Conservation (phyloP, 106 monocot species). For the Acorus calamus region DNA sequence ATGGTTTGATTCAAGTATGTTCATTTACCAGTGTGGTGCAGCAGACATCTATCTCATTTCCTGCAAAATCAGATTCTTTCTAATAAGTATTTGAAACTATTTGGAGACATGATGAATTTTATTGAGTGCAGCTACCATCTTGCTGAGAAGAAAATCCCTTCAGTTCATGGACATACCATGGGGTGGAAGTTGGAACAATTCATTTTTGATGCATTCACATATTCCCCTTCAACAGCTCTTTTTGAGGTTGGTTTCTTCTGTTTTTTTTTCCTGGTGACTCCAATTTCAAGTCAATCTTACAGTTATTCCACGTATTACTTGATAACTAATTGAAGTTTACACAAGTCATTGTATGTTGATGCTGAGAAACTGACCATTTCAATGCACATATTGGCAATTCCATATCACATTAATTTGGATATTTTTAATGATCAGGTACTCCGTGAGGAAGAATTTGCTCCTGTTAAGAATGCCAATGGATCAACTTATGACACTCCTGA, state of each 20-base stretch:
- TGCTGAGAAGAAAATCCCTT: constrained; percentile 96
- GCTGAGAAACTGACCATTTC: too few species aligned
- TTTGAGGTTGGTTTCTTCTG: constrained; percentile 59
- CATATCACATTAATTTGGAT: too few species aligned
- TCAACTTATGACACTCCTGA: constrained; percentile 76
- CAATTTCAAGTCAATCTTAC: not conserved
- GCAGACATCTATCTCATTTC: too few species aligned
- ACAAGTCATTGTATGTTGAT: too few species aligned
- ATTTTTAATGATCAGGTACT: constrained; percentile 31
- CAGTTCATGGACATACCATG: constrained; percentile 52
- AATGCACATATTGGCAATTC: too few species aligned
- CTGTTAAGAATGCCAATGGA: constrained; percentile 98
- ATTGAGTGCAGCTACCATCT: constrained; percentile 62
- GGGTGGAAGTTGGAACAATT: constrained; percentile 96
- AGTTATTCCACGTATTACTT: not conserved
- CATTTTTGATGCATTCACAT: constrained; percentile 87
- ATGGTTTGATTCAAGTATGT: not conserved
- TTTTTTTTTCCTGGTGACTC: not conserved
- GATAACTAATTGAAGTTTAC: too few species aligned
- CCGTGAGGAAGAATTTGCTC: constrained; percentile 96
- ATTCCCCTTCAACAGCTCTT: constrained; percentile 79
- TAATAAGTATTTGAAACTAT: too few species aligned
- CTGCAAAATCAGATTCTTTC: too few species aligned
- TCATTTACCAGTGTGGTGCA: not conserved
- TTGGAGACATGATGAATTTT: too few species aligned